A percentile compares a stretch with the other conserved stretches of the same genome.
phyloP scores from a whole-genome alignment of 2,329 filamentous ascomycete species.

The Fusarium irregulare region DNA sequence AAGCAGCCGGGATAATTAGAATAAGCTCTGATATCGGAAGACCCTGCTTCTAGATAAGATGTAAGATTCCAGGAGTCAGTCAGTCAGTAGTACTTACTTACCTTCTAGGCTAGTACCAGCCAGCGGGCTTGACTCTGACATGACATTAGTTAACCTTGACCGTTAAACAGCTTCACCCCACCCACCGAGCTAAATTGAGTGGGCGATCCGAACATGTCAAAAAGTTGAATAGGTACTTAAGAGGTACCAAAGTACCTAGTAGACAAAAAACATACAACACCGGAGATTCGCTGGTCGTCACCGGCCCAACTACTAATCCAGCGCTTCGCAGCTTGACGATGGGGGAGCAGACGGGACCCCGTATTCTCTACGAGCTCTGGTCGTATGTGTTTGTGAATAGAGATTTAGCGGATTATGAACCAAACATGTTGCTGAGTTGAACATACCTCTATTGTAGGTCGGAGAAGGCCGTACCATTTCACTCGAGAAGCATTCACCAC shows the following conservation, averaged over 20 bases:
- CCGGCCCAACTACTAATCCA: constrained; percentile 25
- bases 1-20: background rate
- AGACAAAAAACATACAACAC: constrained; percentile 26
- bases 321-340: constrained; percentile 19
- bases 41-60: background rate
- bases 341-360: constrained; percentile 16
- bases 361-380: constrained; percentile 23
- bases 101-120: background rate
- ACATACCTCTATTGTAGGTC: background rate
- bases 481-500: background rate
- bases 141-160: background rate
- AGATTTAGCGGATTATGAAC: background rate
- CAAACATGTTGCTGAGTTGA: background rate
- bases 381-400: constrained; percentile 7
- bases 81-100: background rate
- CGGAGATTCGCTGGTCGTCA: constrained; percentile 21
- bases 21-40: background rate
- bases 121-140: background rate
- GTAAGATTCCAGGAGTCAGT: background rate
- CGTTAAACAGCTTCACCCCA: background rate
- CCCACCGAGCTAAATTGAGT: background rate
- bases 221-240: background rate
- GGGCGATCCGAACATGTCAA: background rate
- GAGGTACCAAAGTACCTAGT: background rate
- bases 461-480: background rate